Base-by-base conservation (phyloP, 2,329 filamentous ascomycete genomes). In the Cytospora leucostoma region DNA sequence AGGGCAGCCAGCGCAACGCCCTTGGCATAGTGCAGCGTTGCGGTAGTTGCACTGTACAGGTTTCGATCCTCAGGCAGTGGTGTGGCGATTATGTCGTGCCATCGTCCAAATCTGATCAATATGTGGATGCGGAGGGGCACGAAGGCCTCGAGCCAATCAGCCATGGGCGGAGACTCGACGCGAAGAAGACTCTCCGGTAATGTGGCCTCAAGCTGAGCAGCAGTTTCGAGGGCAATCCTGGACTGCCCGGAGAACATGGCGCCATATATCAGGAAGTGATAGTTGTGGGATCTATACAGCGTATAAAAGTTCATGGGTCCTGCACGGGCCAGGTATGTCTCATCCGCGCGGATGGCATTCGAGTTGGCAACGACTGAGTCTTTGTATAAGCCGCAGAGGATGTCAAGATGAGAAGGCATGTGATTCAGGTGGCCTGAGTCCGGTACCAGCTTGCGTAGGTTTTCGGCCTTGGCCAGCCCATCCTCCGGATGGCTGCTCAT, bases 381-480 rank as follows among this genome's bases (percentile, higher is more conserved):
- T 35, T 82, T 78, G 70, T 92, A 93, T 69, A 92, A 85, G 13
- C 91, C 91, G 34, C 87, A 83, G 0, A 93, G 80, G 12, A 91
- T 83, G 72, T 93, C 90, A 40, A 93, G 78, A 72, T 94, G 91
- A 0, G 86, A 86, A 0, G 90, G 90, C 91, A 94, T 93, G 59
- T 66, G 65, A 32, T 57, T 65, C 0, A 91, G 76, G 72, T 93
- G 90, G 0, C 89, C 89, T 0, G 85, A 81, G 71, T 92, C 88
- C 0, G 89, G 89, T 0, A 89, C 83, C 2, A 92, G 79, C 11
- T 79, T 80, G 27, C 89, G 85, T 12, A 92, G 79, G 17, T 78
- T 75, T 69, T 92, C 82, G 6, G 88, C 88, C 0, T 82, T 78
- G 0, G 82, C 76, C 17, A 91, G 72, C 1, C 87, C 90, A 1